Evolutionary conservation across 192 early-diverging fungal genomes (phyloP), one percentile per base, ranked within the genome.

Genomic region (Coemansia biformis): DNA sequence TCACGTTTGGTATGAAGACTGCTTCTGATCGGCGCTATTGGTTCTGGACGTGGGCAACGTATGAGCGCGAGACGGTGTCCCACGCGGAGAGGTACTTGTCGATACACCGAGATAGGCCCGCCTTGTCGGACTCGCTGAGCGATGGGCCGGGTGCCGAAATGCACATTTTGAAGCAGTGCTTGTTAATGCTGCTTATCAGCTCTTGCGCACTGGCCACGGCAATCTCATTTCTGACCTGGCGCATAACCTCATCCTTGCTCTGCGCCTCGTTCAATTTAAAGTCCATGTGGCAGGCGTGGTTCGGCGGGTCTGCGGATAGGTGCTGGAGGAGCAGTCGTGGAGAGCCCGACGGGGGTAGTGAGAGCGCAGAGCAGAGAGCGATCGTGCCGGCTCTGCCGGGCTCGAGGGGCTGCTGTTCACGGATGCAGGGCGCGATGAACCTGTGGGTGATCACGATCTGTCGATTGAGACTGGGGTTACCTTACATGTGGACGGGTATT

Each of bases 61-160:
- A 93, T 8, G 85, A 68, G 29, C 82, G 78, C 24, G 88, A 86
- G 11, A 89, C 81, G 12, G 83, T 63, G 61, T 91, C 89, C 88
- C 90, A 94, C 42, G 86, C 80, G 29, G 89, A 86, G 80, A 92
- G 83, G 75, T 89, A 94, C 51, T 86, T 82, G 64, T 91, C 84
- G 74, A 86, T 82, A 75, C 92, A 94, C 69, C 85, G 83, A 7
- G 80, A 76, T 26, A 92, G 48, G 57, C 85, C 87, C 17, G 75
- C 85, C 63, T 88, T 76, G 52, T 93, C 91, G 29, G 78, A 61
- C 38, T 66, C 76, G 42, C 76, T 79, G 29, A 94, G 71, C 29
- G 72, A 77, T 31, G 82, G 30, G 14, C 88, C 86, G 29, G 90
- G 89, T 51, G 79, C 86, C 14, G 78, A 54, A 7, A 92, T 78